Percentiles rank a stretch among this genome's conserved stretches.
These are phyloP conservation scores for Psidium guajava DNA, from an alignment of 345 rosid genomes.

Conservation along the genomic window DNA sequence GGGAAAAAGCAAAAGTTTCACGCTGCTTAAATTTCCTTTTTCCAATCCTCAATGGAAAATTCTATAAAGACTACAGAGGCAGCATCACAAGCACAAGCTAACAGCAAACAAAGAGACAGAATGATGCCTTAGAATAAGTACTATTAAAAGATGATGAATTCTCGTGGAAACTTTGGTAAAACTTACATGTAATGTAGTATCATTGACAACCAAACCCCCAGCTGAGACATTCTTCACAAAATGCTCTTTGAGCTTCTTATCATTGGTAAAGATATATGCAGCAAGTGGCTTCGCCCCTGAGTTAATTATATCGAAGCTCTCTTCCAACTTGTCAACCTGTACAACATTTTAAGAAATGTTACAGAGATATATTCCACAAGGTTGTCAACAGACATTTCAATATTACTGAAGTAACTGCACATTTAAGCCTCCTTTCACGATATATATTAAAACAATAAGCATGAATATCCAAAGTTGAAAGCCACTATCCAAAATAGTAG, in stretches of 20 bases:
- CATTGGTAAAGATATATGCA: constrained; percentile 73
- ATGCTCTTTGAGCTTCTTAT: constrained; percentile 55
- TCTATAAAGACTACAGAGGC: background rate
- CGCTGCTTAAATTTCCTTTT: background rate
- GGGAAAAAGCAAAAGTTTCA: background rate
- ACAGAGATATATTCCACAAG: background rate
- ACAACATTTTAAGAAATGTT: background rate
- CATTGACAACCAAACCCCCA: constrained; percentile 80
- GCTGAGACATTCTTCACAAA: constrained; percentile 67
- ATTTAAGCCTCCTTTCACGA: background rate
- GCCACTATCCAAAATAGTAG: background rate
- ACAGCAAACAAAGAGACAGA: background rate
- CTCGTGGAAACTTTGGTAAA: background rate
- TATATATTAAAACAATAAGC: background rate
- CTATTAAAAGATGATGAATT: background rate
- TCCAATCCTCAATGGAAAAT: background rate
- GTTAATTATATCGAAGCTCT: constrained; percentile 57
- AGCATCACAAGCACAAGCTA: background rate
- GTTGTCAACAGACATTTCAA: background rate
- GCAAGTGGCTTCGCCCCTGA: constrained; percentile 86
- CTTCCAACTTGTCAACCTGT: constrained; percentile 77
- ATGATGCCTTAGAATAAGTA: background rate
- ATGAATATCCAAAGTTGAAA: background rate
- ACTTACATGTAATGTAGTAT: constrained; percentile 73
- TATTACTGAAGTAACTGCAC: background rate